phyloP scores from a whole-genome alignment of 106 monocot species.

The Hemerocallis citrina region DNA sequence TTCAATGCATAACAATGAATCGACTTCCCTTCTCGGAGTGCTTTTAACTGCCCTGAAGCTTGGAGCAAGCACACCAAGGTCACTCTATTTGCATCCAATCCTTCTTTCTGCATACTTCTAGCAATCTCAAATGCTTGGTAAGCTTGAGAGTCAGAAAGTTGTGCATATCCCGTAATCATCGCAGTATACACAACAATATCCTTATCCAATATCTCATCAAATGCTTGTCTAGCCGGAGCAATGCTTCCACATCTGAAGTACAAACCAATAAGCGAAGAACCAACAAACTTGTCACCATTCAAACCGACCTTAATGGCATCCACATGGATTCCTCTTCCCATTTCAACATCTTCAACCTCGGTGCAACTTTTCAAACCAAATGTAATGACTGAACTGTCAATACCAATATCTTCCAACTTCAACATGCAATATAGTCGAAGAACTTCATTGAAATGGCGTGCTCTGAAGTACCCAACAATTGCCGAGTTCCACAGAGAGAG shows the following conservation, averaged over 20 bases:
- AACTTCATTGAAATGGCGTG: conserved; percentile 35
- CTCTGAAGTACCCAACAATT: conserved; percentile 47
- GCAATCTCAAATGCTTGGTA: conserved; percentile 36
- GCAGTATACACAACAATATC: conserved; percentile 61
- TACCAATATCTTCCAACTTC: conserved; percentile 20
- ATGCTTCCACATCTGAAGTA: conserved; percentile 27
- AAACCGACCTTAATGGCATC: conserved; percentile 39
- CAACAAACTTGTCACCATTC: conserved; percentile 33
- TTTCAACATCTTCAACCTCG: conserved; percentile 12
- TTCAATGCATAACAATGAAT: conserved; percentile 59
- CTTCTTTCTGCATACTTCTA: conserved; percentile 33
- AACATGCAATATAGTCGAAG: conserved; percentile 25
- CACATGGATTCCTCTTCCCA: conserved; percentile 40
- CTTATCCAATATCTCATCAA: conserved; percentile 52
- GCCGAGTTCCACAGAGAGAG: conserved; percentile 60
- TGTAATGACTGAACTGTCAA: conserved; percentile 37
- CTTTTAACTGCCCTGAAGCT: conserved; percentile 30
- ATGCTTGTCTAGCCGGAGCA: conserved; percentile 31
- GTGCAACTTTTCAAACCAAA: conserved; percentile 57
- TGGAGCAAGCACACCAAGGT: conserved; percentile 62
- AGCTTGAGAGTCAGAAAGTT: conserved; percentile 13
- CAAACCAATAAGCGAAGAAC: conserved; percentile 50
- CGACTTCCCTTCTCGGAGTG: conserved; percentile 29
- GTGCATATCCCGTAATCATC: conserved; percentile 52
- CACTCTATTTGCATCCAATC: conserved; percentile 46